Percentiles rank a stretch among this genome's conserved stretches.
Evolutionary conservation across 495 filamentous ascomycete genomes (phyloP).

Genomic region (Penicillium coffeae): DNA sequence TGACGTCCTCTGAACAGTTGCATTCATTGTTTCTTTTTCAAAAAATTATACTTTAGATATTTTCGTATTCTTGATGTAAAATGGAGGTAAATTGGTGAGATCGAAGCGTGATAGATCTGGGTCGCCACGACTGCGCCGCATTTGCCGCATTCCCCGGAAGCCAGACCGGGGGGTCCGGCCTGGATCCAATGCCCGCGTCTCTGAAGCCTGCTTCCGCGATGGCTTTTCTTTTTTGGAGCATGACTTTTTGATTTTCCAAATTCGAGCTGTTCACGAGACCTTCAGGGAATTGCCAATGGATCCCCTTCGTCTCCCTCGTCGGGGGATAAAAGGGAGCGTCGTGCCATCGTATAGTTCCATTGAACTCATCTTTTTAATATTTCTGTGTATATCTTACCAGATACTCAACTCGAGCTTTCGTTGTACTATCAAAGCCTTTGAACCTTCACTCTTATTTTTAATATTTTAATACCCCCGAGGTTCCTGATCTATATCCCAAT

Average conservation of each 20-base stretch:
- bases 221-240: constrained; percentile 2
- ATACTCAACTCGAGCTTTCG: not conserved
- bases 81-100: not conserved
- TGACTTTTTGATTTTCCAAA: constrained; percentile 4
- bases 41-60: no score
- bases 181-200: not conserved
- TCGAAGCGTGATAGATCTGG: not conserved
- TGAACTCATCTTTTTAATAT: not conserved
- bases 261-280: constrained; percentile 23
- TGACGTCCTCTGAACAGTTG: not conserved
- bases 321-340: constrained; percentile 5
- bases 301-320: no score
- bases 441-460: constrained; percentile 3
- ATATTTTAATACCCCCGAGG: constrained; percentile 5
- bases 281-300: not conserved
- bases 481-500: constrained; percentile 27
- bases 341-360: constrained; percentile 3
- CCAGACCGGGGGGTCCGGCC: not conserved
- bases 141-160: constrained; percentile 13
- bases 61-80: not conserved
- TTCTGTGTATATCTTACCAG: not conserved
- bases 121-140: constrained; percentile 13
- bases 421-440: not conserved
- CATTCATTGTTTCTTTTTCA: no score
- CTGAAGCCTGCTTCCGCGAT: not conserved